phyloP scores from a whole-genome alignment of 768 basidiomycete genomes.

The Lactarius sp. region DNA sequence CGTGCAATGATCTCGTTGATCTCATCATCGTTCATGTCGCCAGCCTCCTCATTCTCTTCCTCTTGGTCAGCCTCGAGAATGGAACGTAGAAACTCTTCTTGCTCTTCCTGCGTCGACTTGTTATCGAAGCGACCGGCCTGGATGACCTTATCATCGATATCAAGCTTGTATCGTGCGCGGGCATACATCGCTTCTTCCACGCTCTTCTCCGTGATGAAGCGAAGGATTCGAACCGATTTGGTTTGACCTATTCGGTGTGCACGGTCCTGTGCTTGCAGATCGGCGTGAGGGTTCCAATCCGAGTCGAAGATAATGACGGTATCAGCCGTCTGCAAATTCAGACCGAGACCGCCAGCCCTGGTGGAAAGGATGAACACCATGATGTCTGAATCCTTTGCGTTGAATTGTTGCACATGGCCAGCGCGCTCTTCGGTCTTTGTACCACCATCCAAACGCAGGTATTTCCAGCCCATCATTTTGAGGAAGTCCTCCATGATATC shows the following conservation, averaged over 20 bases:
- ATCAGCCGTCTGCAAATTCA: constrained; percentile 88
- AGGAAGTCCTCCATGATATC: constrained; percentile 96
- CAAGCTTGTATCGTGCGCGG: constrained; percentile 91
- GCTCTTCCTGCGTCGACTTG: constrained; percentile 96
- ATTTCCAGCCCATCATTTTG: constrained; percentile 79
- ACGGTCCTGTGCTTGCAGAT: constrained; percentile 99
- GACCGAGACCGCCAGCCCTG: constrained; percentile 87
- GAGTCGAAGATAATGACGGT: constrained; percentile 87
- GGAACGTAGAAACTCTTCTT: constrained; percentile 90
- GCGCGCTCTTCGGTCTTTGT: constrained; percentile 96
- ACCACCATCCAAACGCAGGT: constrained; percentile 91
- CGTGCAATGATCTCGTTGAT: constrained; percentile 91
- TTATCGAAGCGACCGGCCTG: constrained; percentile 99
- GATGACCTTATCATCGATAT: constrained; percentile 99
- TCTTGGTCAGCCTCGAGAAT: constrained; percentile 88
- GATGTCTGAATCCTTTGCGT: constrained; percentile 82
- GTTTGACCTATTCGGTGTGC: constrained; percentile 99
- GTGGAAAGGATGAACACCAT: constrained; percentile 93
- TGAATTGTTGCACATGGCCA: constrained; percentile 79
- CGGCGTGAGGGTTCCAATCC: constrained; percentile 97
- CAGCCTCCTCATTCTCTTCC: constrained; percentile 84
- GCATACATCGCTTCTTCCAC: constrained; percentile 98
- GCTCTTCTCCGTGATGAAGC: constrained; percentile 96
- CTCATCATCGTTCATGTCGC: constrained; percentile 92
- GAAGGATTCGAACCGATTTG: constrained; percentile 91